Percentiles rank a stretch among this genome's conserved stretches.
phyloP scores from a whole-genome alignment of 805 yeast species.

The Wickerhamiella bombiphila region DNA sequence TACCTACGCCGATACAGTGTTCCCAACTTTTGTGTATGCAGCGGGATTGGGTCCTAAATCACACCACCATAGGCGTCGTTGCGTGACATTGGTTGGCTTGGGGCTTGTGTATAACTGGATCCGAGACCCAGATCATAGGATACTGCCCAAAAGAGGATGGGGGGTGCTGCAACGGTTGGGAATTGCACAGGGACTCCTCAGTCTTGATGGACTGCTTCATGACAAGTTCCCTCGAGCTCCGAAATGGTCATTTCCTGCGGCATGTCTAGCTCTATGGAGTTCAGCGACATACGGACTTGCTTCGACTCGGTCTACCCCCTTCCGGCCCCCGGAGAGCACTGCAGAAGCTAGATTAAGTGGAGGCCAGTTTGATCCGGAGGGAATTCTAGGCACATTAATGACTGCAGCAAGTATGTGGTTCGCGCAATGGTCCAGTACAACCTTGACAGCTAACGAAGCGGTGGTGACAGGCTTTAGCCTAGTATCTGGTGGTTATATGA shows the following conservation, averaged over 20 bases:
- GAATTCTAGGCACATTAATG: slow-evolving; percentile 24
- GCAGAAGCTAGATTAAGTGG: slow-evolving; percentile 21
- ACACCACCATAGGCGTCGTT: neutral
- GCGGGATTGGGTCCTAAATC: slow-evolving; percentile 19
- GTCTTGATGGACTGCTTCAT: neutral
- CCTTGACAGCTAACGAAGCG: slow-evolving; percentile 16
- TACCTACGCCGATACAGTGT: slow-evolving; percentile 21
- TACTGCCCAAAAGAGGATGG: slow-evolving; percentile 1
- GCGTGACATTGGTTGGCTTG: slow-evolving; percentile 17
- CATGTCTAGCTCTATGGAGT: neutral
- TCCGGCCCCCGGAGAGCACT: slow-evolving; percentile 16
- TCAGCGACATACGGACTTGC: neutral
- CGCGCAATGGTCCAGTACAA: slow-evolving; percentile 23
- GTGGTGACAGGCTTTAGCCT: slow-evolving; percentile 18
- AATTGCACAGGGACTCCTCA: neutral
- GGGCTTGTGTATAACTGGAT: slow-evolving; percentile 20
- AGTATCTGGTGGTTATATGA: slow-evolving; percentile 18
- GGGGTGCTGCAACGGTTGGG: slow-evolving; percentile 24
- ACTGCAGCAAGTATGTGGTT: slow-evolving; percentile 26
- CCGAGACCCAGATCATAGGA: neutral
- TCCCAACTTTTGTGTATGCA: slow-evolving; percentile 21
- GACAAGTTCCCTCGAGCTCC: slow-evolving; percentile 1
- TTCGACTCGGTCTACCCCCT: slow-evolving; percentile 16
- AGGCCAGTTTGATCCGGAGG: slow-evolving; percentile 25
- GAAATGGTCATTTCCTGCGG: neutral